Evolutionary conservation across 1,284 basidiomycete genomes (phyloP).

Genomic region (Naganishia sp.): DNA sequence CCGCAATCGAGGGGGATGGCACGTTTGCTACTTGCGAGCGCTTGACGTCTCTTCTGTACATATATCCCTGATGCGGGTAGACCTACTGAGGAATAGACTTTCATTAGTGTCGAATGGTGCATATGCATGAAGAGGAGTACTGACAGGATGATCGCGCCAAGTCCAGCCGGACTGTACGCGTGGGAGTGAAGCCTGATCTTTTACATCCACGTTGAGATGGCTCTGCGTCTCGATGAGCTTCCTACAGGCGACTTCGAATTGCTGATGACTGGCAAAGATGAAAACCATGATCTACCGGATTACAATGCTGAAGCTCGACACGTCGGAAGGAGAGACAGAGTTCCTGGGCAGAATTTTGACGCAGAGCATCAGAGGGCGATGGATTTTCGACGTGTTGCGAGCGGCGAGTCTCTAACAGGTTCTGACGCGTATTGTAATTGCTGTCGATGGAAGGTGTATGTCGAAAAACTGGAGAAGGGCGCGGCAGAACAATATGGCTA

Average conservation of each 20-base stretch:
- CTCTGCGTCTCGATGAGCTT: background rate
- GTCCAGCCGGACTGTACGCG: slow-evolving; percentile 7
- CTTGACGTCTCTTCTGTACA: slow-evolving; percentile 2
- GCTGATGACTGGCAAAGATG: slow-evolving; percentile 9
- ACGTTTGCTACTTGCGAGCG: no score
- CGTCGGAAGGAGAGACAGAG: background rate
- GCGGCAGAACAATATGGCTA: no score
- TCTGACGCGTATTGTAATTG: no score
- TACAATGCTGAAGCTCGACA: no score
- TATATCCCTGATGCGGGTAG: slow-evolving; percentile 9
- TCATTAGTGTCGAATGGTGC: background rate
- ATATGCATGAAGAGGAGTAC: background rate
- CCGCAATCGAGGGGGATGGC: no score
- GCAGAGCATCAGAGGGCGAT: no score
- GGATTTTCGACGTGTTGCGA: no score
- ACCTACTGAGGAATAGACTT: background rate
- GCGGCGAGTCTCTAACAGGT: no score
- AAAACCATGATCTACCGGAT: background rate
- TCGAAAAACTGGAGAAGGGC: no score
- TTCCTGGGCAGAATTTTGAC: no score
- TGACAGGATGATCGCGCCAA: slow-evolving; percentile 20
- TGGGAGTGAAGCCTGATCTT: background rate
- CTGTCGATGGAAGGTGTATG: no score
- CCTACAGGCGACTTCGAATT: slow-evolving; percentile 11
- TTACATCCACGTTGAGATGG: no score